These are phyloP conservation scores for Zoysia japonica DNA, from an alignment of 176 grass and related monocot species.

Conservation along the genomic window DNA sequence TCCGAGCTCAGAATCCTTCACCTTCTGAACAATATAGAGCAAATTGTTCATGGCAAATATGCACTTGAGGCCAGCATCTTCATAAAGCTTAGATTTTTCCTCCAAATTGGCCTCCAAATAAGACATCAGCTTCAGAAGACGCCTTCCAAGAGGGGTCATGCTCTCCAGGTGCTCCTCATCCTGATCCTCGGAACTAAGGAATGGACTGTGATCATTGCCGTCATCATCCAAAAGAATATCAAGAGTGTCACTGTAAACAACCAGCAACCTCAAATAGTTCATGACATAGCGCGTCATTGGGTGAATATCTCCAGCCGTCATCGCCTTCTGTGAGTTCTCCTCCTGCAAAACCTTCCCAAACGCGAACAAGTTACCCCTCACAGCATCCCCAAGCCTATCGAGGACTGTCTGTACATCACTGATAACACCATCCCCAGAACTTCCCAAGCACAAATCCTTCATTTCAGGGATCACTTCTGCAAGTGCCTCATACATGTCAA, in stretches of 20 bases:
- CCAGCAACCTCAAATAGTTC: slow-evolving; percentile 83
- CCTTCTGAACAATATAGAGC: slow-evolving; percentile 82
- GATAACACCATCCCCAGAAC: slow-evolving; percentile 64
- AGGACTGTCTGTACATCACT: slow-evolving; percentile 67
- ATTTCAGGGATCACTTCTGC: slow-evolving; percentile 75
- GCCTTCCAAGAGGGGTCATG: slow-evolving; percentile 63
- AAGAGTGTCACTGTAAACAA: slow-evolving; percentile 73
- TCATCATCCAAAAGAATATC: slow-evolving; percentile 63
- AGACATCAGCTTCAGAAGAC: slow-evolving; percentile 68
- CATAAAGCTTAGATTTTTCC: slow-evolving; percentile 94
- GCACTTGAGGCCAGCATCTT: slow-evolving; percentile 73
- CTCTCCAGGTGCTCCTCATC: slow-evolving; percentile 60
- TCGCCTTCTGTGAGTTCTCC: slow-evolving; percentile 71
- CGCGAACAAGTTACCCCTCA: slow-evolving; percentile 70
- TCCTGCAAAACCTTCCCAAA: slow-evolving; percentile 77
- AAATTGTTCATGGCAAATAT: slow-evolving; percentile 99
- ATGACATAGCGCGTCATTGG: slow-evolving; percentile 93
- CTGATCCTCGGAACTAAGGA: slow-evolving; percentile 35
- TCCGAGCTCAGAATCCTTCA: slow-evolving; percentile 87
- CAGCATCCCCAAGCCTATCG: slow-evolving; percentile 75
- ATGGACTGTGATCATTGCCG: slow-evolving; percentile 26
- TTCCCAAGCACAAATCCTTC: slow-evolving; percentile 59
- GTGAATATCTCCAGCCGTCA: slow-evolving; percentile 75
- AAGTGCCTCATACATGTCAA: slow-evolving; percentile 91
- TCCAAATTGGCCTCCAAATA: slow-evolving; percentile 86